phyloP scores from a whole-genome alignment of 257 asterid species.

The Paraleonurus japonicus region DNA sequence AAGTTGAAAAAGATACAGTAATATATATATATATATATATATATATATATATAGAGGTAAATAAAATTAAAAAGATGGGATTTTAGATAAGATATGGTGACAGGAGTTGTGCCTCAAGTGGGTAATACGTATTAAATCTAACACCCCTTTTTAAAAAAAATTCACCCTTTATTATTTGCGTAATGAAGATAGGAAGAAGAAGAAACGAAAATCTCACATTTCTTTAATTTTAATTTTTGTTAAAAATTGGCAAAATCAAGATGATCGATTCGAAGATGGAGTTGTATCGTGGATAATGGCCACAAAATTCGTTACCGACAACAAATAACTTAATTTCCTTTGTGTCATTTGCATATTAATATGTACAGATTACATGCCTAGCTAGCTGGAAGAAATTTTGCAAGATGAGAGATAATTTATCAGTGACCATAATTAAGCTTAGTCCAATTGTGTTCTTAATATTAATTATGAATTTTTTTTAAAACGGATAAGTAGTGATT shows the following conservation, averaged over 20 bases:
- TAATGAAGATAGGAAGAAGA: conserved; percentile 29
- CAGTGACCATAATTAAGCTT: not conserved
- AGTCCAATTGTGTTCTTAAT: conserved; percentile 5
- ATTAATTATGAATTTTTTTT: no score
- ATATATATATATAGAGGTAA: no score
- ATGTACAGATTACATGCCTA: no score
- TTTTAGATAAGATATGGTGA: conserved; percentile 62
- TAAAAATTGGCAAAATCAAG: not conserved
- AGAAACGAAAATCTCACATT: conserved; percentile 34
- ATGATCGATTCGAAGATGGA: not conserved
- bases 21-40: conserved; percentile 12
- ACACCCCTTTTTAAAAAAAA: no score
- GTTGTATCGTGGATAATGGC: not conserved
- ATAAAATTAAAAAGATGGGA: conserved; percentile 32
- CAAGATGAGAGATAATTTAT: no score
- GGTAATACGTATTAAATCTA: conserved; percentile 51
- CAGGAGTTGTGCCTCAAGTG: conserved; percentile 53
- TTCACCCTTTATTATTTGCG: conserved; percentile 15
- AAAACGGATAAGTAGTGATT: no score
- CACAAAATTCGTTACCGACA: not conserved
- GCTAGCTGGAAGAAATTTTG: no score
- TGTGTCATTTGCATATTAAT: no score
- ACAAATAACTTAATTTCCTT: no score
- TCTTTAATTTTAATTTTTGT: conserved; percentile 30
- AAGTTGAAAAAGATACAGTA: conserved; percentile 6